Evolutionary conservation across 2,329 filamentous ascomycete species (phyloP).

Genomic region (Talaromyces amestolkiae): DNA sequence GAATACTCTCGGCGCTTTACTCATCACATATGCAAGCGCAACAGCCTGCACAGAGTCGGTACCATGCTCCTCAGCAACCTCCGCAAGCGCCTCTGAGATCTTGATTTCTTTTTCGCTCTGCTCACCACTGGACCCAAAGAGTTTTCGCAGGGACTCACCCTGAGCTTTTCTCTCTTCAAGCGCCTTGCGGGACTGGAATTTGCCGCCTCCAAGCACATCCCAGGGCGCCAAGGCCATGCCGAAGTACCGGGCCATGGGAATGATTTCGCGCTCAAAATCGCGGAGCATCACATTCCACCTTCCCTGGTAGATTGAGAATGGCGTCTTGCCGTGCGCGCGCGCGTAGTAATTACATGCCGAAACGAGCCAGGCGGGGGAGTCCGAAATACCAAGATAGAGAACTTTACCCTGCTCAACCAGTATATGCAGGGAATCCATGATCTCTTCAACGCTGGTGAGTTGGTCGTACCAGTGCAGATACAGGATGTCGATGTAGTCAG

Average conservation of each 20-base stretch:
- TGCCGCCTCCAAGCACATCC: constrained; percentile 56
- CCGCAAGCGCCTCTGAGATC: constrained; percentile 51
- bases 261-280: constrained; percentile 44
- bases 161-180: constrained; percentile 44
- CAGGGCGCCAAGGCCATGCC: constrained; percentile 56
- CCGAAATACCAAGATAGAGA: constrained; percentile 42
- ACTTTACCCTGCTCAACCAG: constrained; percentile 42
- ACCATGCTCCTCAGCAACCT: constrained; percentile 58
- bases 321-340: constrained; percentile 39
- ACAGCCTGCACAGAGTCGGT: constrained; percentile 58
- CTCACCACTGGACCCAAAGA: constrained; percentile 23
- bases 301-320: constrained; percentile 42
- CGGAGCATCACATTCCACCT: constrained; percentile 40
- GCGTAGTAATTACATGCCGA: constrained; percentile 42
- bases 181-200: constrained; percentile 51
- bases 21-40: constrained; percentile 71
- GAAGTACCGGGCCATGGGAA: constrained; percentile 42
- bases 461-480: constrained; percentile 57
- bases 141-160: constrained; percentile 43
- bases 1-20: constrained; percentile 69
- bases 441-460: constrained; percentile 37
- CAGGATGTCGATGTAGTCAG: constrained; percentile 54
- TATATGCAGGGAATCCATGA: constrained; percentile 40
- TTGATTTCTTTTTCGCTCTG: constrained; percentile 5
- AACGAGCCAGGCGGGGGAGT: constrained; percentile 44